These are phyloP conservation scores for Daldinia concentrica DNA, from an alignment of 495 filamentous ascomycete genomes.

Conservation along the genomic window DNA sequence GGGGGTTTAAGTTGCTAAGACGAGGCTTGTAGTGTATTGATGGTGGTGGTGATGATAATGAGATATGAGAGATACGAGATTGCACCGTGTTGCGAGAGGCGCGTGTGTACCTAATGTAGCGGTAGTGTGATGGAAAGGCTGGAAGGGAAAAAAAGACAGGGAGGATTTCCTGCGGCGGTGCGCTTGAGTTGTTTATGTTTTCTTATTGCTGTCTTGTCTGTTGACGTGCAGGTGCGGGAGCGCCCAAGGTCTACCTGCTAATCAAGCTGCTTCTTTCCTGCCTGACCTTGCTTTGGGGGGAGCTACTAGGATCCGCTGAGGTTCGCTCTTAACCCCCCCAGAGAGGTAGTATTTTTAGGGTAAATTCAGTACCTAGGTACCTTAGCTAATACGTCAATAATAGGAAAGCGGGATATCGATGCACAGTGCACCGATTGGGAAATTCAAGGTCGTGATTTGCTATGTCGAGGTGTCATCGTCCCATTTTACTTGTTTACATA, in stretches of 20 bases:
- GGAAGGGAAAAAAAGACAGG: slow-evolving; percentile 33
- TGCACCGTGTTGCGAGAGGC: slow-evolving; percentile 34
- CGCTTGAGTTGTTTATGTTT: slow-evolving; percentile 43
- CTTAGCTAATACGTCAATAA: slow-evolving; percentile 18
- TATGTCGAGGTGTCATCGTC: slow-evolving; percentile 35
- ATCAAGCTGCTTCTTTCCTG: slow-evolving; percentile 4
- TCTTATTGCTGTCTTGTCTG: slow-evolving; percentile 28
- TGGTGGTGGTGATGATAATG: slow-evolving; percentile 18
- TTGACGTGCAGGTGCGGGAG: slow-evolving; percentile 37
- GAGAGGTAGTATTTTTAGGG: not conserved
- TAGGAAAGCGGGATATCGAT: slow-evolving; percentile 10
- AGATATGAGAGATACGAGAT: slow-evolving; percentile 5
- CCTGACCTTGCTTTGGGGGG: not conserved
- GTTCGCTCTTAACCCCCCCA: not conserved
- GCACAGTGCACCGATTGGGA: slow-evolving; percentile 28
- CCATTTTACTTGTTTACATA: slow-evolving; percentile 30
- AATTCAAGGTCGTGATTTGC: slow-evolving; percentile 19
- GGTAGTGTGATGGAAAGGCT: slow-evolving; percentile 1
- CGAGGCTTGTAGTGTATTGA: not conserved
- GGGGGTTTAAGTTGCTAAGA: not conserved
- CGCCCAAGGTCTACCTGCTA: slow-evolving; percentile 1
- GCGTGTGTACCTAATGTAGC: slow-evolving; percentile 13
- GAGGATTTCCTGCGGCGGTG: slow-evolving; percentile 26
- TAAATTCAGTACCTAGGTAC: not conserved
- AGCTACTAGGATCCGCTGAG: not conserved